phyloP scores from a whole-genome alignment of 495 filamentous ascomycete genomes.

The Penicillium alfredii region DNA sequence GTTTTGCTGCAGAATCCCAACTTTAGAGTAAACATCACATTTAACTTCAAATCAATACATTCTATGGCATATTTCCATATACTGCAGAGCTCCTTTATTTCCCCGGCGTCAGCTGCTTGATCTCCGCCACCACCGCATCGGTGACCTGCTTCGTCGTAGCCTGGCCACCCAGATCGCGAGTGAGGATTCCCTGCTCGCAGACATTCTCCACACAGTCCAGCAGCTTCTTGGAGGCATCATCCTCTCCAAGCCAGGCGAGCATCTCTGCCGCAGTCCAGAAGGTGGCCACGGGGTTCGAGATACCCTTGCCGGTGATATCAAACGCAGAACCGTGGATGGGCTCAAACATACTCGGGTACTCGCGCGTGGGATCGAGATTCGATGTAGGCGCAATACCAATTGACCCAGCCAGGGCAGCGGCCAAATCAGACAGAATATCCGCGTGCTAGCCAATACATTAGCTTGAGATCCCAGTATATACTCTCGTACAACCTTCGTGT shows the following conservation, averaged over 20 bases:
- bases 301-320: slow-evolving; percentile 65
- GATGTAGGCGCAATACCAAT: slow-evolving; percentile 56
- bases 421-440: slow-evolving; percentile 54
- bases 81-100: no score
- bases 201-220: slow-evolving; percentile 57
- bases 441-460: slow-evolving; percentile 32
- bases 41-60: no score
- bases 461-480: neutral
- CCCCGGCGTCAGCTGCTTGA: slow-evolving; percentile 30
- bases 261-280: slow-evolving; percentile 68
- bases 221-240: slow-evolving; percentile 48
- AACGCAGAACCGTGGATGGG: slow-evolving; percentile 64
- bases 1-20: no score
- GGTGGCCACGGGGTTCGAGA: slow-evolving; percentile 66
- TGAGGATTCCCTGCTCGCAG: slow-evolving; percentile 50
- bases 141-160: slow-evolving; percentile 54
- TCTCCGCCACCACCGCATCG: slow-evolving; percentile 54
- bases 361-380: slow-evolving; percentile 58
- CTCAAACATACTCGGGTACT: slow-evolving; percentile 61
- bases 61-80: no score
- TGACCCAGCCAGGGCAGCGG: slow-evolving; percentile 49
- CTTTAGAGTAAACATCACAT: no score
- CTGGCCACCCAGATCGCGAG: slow-evolving; percentile 54
- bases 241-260: slow-evolving; percentile 58
- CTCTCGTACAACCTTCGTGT: no score